Percentiles rank a stretch among this genome's conserved stretches.
Conservation (phyloP, 2,329 filamentous ascomycete species). For the Aspergillus alliaceus region DNA sequence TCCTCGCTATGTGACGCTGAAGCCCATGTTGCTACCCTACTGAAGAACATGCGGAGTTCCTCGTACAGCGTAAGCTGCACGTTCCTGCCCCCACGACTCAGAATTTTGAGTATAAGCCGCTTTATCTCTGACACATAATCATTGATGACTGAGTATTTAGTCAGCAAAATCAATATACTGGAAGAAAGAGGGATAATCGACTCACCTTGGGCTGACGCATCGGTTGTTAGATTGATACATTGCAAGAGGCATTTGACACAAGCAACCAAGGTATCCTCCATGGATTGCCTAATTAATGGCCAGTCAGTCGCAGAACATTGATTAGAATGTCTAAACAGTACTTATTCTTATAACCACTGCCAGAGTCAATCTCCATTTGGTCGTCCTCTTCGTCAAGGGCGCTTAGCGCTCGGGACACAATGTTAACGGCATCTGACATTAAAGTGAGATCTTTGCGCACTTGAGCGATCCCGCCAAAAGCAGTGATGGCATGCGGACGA, state of each 20-base stretch:
- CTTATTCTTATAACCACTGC: slow-evolving; percentile 40
- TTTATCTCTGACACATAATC: slow-evolving; percentile 30
- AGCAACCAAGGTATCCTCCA: slow-evolving; percentile 39
- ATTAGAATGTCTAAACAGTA: slow-evolving; percentile 13
- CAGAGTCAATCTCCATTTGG: slow-evolving; percentile 68
- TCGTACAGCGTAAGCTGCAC: slow-evolving; percentile 37
- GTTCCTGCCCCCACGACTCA: slow-evolving; percentile 33
- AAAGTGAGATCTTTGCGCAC: slow-evolving; percentile 69
- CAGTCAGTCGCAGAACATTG: background rate
- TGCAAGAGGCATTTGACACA: slow-evolving; percentile 40
- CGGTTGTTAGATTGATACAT: slow-evolving; percentile 34
- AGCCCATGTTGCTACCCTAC: slow-evolving; percentile 27
- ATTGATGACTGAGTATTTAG: slow-evolving; percentile 28
- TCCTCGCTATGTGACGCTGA: slow-evolving; percentile 9
- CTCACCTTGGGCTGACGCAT: slow-evolving; percentile 26
- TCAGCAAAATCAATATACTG: slow-evolving; percentile 20
- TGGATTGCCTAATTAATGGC: slow-evolving; percentile 19
- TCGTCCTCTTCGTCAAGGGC: slow-evolving; percentile 56
- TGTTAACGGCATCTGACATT: slow-evolving; percentile 63
- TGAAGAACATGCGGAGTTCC: slow-evolving; percentile 35
- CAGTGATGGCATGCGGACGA: slow-evolving; percentile 70
- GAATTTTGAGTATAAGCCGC: slow-evolving; percentile 29
- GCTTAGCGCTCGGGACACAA: slow-evolving; percentile 65
- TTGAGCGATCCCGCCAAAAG: slow-evolving; percentile 71
- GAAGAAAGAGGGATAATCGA: slow-evolving; percentile 2